phyloP scores from a whole-genome alignment of 768 basidiomycete species.

The Mycena capillaripes region DNA sequence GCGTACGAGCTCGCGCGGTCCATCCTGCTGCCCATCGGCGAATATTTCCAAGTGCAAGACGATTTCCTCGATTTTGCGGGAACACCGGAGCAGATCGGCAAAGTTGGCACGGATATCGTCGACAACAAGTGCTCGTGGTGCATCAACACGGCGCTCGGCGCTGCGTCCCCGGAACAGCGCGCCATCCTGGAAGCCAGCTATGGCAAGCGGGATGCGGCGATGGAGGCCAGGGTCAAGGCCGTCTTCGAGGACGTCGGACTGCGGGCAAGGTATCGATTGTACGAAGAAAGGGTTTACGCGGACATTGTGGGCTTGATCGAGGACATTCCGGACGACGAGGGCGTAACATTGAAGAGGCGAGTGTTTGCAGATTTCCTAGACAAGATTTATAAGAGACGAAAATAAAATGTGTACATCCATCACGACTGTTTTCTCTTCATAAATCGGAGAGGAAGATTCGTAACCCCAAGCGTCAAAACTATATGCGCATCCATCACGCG shows the following conservation, averaged over 20 bases:
- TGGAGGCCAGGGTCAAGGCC: conserved; percentile 57
- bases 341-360: conserved; percentile 62
- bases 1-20: conserved; percentile 81
- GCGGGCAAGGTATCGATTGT: conserved; percentile 74
- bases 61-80: conserved; percentile 96
- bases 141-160: conserved; percentile 85
- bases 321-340: conserved; percentile 72
- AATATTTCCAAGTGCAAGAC: conserved; percentile 99
- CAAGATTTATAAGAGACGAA: conserved; percentile 83
- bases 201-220: conserved; percentile 64
- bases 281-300: conserved; percentile 82
- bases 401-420: conserved; percentile 48
- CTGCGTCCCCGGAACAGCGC: conserved; percentile 67
- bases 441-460: conserved; percentile 37
- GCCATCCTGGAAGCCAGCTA: conserved; percentile 66
- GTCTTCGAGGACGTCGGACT: conserved; percentile 84
- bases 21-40: conserved; percentile 92
- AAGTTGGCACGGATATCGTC: conserved; percentile 97
- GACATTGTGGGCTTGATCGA: conserved; percentile 80
- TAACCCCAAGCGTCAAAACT: conserved; percentile 41
- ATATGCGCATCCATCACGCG: conserved; percentile 42
- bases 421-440: conserved; percentile 41
- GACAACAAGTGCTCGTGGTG: conserved; percentile 99
- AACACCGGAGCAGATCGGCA: conserved; percentile 91
- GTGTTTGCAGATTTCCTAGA: conserved; percentile 89